A percentile compares a stretch with the other conserved stretches of the same genome.
Evolutionary conservation across 192 early-diverging fungal genomes (phyloP).

Genomic region (Backusella macrospora): DNA sequence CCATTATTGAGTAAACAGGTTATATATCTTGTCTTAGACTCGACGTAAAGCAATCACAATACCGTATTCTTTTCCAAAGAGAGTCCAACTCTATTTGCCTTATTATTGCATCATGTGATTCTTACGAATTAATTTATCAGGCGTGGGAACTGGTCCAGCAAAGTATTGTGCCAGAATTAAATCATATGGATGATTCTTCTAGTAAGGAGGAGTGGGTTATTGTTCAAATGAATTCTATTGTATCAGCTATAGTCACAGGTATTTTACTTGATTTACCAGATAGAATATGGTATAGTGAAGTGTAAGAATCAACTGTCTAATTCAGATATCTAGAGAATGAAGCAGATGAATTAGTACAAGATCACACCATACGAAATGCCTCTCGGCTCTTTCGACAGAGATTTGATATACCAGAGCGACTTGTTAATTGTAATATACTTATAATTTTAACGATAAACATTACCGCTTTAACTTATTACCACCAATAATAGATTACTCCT

Average conservation of each 20-base stretch:
- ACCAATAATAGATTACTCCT: constrained; percentile 75
- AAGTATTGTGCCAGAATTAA: constrained; percentile 50
- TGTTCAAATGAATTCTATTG: constrained; percentile 83
- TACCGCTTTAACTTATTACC: no score
- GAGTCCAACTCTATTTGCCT: constrained; percentile 56
- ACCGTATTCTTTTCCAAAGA: constrained; percentile 77
- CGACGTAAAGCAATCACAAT: constrained; percentile 89
- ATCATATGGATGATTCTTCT: constrained; percentile 68
- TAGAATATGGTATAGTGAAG: no score
- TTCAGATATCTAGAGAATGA: constrained; percentile 62
- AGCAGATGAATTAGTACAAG: constrained; percentile 79
- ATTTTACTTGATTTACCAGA: neutral
- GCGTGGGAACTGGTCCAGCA: constrained; percentile 90
- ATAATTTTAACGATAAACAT: no score
- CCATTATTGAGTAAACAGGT: no score
- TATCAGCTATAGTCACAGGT: constrained; percentile 46
- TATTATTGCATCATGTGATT: constrained; percentile 80
- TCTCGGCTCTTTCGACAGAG: constrained; percentile 86
- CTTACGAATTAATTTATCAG: constrained; percentile 72
- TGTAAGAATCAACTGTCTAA: neutral
- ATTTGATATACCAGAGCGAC: constrained; percentile 84
- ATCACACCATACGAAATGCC: constrained; percentile 89
- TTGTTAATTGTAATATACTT: constrained; percentile 81
- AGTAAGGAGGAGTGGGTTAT: constrained; percentile 86
- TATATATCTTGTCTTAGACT: constrained; percentile 51